Base-by-base conservation (phyloP, 169 alveolate species). In the Toxoplasma gondii region DNA sequence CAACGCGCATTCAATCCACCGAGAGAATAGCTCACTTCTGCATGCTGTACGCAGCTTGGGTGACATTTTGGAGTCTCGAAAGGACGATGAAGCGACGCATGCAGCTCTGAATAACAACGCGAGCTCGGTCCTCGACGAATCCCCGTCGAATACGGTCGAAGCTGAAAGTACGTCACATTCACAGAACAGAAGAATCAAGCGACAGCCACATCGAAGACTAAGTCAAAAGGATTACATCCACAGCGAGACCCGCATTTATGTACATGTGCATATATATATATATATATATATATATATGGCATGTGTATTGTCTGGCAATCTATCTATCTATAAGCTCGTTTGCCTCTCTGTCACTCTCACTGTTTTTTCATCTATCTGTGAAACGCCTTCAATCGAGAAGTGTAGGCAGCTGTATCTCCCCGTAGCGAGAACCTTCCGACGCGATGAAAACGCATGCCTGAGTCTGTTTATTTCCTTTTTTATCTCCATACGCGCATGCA, bases 31-130 rank as follows among this genome's bases (percentile, higher is more conserved):
- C 94, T 64, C 53, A 91, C 93, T 90, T 90, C 45, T 90, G 93
- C 93, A 90, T 90, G 49, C 87, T 90, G 74, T 69, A 90, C n/a
- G 93, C 93, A 19, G 93, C 93, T 41, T 90, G 93, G n/a, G 93
- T 69, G 81, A 70, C 88, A n/a, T 90, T 74, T 36, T 90, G 93
- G 36, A 90, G 88, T 34, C 93, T 29, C 64, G 49, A 24, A 12
- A 90, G 88, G 27, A 90, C 93, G 36, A 90, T 12, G 78, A n/a
- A 90, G 44, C 87, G 43, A 45, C 93, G 80, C 58, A 45, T 78
- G 67, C 82, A 67, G 45, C 81, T 90, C 36, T 90, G 93, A 34
- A 90, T 38, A 19, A 69, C 54, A 5, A 90, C 19, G 53, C 93
- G 93, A 1, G 74, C 88, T 10, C 38, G 93, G 45, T 90, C 93